Evolutionary conservation across 2,329 filamentous ascomycete genomes (phyloP).

Genomic region (Xylaria sp.): DNA sequence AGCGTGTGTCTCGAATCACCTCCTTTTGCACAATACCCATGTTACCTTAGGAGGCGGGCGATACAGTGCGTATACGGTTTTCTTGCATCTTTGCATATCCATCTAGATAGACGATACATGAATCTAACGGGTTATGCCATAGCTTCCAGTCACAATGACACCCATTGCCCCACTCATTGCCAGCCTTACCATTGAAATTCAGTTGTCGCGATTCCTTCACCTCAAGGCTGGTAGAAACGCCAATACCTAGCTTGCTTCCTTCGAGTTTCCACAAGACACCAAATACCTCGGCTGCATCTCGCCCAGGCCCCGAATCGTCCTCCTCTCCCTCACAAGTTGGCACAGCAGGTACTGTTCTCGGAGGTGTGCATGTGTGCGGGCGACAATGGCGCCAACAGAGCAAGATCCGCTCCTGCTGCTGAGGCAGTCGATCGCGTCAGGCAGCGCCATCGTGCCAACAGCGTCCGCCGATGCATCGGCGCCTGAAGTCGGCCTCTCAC

Average conservation of each 20-base stretch:
- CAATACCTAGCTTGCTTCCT: not conserved
- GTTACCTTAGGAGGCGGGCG: not conserved
- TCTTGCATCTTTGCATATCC: conserved; percentile 16
- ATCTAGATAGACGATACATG: not conserved
- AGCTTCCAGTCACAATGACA: conserved; percentile 4
- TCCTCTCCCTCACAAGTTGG: not conserved
- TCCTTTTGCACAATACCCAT: not conserved
- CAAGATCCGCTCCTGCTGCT: conserved; percentile 85
- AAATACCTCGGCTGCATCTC: not conserved
- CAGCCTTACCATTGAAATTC: conserved; percentile 32
- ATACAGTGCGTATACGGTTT: not conserved
- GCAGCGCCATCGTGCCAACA: conserved; percentile 77
- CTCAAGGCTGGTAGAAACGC: conserved; percentile 18
- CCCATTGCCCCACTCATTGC: conserved; percentile 7
- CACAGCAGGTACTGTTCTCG: not conserved
- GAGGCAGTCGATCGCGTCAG: conserved; percentile 81
- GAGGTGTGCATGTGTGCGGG: not conserved
- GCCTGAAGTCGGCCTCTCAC: conserved; percentile 72
- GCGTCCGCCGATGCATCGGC: conserved; percentile 73
- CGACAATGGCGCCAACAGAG: conserved; percentile 68
- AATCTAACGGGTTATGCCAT: conserved; percentile 1
- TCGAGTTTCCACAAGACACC: not conserved
- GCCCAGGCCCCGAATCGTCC: not conserved
- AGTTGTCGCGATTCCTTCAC: conserved; percentile 10
- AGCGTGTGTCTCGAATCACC: not conserved